Evolutionary conservation across 2,329 filamentous ascomycete genomes (phyloP), one percentile per base, ranked within the genome.

Genomic region (Monilinia vaccinii-corymbosi): DNA sequence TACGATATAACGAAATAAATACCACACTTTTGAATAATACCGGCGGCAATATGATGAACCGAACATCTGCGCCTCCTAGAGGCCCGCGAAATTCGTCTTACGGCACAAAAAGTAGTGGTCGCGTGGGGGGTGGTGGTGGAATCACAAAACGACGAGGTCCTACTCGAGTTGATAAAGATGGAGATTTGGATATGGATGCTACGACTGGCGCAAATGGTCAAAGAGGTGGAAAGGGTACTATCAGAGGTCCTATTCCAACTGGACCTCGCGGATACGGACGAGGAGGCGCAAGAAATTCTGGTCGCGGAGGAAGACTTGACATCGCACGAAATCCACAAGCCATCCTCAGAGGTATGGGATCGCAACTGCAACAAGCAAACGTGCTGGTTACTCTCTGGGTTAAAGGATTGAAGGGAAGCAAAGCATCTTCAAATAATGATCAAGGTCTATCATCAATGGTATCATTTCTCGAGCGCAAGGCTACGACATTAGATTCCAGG

Each of bases 401-500:
- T 25, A 76, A 77, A 64, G 88, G 88, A 31, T 78, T 89, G 69
- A 84, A 81, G 68, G 74, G 81, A 48, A 91, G 87, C 75, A 90
- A 86, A 72, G 87, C 86, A 9, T 78, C 81, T 13, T 77, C 71
- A 32, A 88, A 90, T 65, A 71, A 79, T 34, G 87, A 88, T 59
- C 85, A 87, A 52, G 88, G 88, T 23, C 70, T 88, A 31, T 79
- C 80, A 62, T 81, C 83, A 61, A 77, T 91, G 34, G 72, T 91
- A 57, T 76, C 77, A 55, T 91, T 90, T 70, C 74, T 91, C 64
- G 86, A 91, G 74, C 83, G 85, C 68, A 90, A 90, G 73, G 81
- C 87, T 50, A 79, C 79, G 59, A 75, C 78, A 65, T 77, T 83
- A 71, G 69, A 72, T 62, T 70, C 75, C 69, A 78, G 80, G 69